Evolutionary conservation across 2,329 filamentous ascomycete species (phyloP), one percentile per base, ranked within the genome.

Genomic region (Dendrostoma leiphaemia): DNA sequence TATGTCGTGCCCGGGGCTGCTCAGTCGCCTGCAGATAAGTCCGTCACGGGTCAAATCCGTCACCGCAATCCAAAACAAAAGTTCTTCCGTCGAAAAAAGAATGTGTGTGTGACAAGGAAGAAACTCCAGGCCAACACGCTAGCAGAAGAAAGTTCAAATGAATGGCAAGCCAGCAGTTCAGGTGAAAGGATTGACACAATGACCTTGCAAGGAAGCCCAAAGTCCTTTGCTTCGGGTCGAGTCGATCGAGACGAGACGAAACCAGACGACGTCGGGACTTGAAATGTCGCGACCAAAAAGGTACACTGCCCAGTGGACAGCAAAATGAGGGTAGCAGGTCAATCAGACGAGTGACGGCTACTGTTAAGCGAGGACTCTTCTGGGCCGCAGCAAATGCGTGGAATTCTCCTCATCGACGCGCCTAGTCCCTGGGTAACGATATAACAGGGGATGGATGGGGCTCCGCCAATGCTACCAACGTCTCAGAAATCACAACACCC

Each of bases 361-460:
- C 26, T 37, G 47, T 51, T 45, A 51, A 51, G 53, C n/a, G 32
- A 38, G 46, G 26, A 23, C 24, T 23, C n/a, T 21, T 44, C 32
- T 46, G n/a, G 26, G 48, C 26, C 26, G 24, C 24, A n/a, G 29
- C 21, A 41, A 10, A 10, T 3, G 46, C 8, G 52, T 44, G 19
- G 47, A 40, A 37, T 37, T 38, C 40, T 31, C 40, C 47, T 29
- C 23, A 41, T 34, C 40, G 26, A 34, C 23, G 47, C 28, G 43
- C 21, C 10, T 35, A n/a, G 53, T n/a, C 4, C 19, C 15, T 24
- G 31, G 41, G 41, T 37, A 40, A 41, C 32, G 28, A 23, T 32
- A 51, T 55, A 55, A 55, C 53, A 55, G 53, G 41, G 53, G 53
- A 51, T 51, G 41, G 13, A 46, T 29, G 17, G 53, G 41, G 47